Evolutionary conservation across 345 rosid species (phyloP).

Genomic region (Mercurialis annua): DNA sequence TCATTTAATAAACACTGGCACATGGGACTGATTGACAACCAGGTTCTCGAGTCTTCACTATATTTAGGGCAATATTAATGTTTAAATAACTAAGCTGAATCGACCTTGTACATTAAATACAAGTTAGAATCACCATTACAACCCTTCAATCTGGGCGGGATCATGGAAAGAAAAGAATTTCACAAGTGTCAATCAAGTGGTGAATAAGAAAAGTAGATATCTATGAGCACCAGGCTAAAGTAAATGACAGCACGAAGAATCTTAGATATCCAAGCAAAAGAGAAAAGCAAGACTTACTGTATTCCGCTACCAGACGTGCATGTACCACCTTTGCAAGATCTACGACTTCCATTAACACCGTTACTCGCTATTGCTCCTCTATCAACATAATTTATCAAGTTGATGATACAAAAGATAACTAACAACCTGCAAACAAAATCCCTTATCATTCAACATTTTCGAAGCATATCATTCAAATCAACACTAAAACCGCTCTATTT

Average conservation of each 20-base stretch:
- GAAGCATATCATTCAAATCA: neutral
- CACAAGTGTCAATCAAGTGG: neutral
- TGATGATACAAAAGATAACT: slow-evolving; percentile 71
- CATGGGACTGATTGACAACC: neutral
- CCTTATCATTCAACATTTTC: neutral
- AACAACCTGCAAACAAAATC: slow-evolving; percentile 62
- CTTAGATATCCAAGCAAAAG: slow-evolving; percentile 7
- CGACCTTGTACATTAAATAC: neutral
- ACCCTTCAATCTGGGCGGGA: neutral
- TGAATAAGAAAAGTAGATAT: neutral
- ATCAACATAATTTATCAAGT: slow-evolving; percentile 78
- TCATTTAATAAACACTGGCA: neutral
- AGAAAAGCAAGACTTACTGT: slow-evolving; percentile 58
- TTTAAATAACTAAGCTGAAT: neutral
- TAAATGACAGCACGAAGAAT: neutral
- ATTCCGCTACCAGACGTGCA: slow-evolving; percentile 83
- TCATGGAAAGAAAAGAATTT: neutral
- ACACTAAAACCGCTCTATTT: neutral
- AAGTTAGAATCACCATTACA: neutral
- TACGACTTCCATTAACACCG: slow-evolving; percentile 82
- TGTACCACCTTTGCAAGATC: slow-evolving; percentile 60
- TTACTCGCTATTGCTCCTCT: slow-evolving; percentile 97
- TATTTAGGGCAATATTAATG: neutral
- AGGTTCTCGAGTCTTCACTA: neutral
- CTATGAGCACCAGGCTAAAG: neutral